These are phyloP conservation scores for Plasmodium ovale DNA, from an alignment of 169 alveolate genomes.

Conservation along the genomic window DNA sequence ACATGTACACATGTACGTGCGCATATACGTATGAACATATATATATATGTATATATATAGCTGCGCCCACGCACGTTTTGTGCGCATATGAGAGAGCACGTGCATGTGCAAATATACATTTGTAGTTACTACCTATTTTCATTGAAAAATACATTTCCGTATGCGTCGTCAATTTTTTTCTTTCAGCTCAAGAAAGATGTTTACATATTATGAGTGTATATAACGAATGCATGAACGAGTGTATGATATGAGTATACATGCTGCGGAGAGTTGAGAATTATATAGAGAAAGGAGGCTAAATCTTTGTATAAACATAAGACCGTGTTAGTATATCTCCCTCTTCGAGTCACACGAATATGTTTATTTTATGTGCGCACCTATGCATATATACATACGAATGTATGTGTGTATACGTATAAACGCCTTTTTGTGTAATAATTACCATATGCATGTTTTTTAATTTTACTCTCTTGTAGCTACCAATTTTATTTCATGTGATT, in stretches of 20 bases:
- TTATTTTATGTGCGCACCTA: background rate
- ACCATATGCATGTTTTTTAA: background rate
- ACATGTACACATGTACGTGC: background rate
- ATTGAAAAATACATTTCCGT: background rate
- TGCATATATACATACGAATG: no score
- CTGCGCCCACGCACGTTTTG: background rate
- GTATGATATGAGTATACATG: background rate
- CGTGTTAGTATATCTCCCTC: no score
- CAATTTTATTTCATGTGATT: background rate
- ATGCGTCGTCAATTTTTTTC: conserved; percentile 15
- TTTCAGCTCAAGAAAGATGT: conserved; percentile 38
- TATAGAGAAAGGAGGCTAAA: background rate
- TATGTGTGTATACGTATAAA: no score
- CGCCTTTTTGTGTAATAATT: no score
- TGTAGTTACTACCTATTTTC: no score
- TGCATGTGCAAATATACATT: no score
- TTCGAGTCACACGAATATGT: no score
- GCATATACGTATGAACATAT: background rate
- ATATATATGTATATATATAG: background rate
- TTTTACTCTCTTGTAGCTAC: background rate
- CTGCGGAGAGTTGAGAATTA: background rate
- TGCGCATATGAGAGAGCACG: no score
- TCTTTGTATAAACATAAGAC: no score
- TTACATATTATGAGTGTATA: conserved; percentile 11
- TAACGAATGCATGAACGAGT: background rate